A percentile compares a stretch with the other conserved stretches of the same genome.
Evolutionary conservation across 2,329 filamentous ascomycete species (phyloP).

Genomic region (Ceratocystis eucalypticola): DNA sequence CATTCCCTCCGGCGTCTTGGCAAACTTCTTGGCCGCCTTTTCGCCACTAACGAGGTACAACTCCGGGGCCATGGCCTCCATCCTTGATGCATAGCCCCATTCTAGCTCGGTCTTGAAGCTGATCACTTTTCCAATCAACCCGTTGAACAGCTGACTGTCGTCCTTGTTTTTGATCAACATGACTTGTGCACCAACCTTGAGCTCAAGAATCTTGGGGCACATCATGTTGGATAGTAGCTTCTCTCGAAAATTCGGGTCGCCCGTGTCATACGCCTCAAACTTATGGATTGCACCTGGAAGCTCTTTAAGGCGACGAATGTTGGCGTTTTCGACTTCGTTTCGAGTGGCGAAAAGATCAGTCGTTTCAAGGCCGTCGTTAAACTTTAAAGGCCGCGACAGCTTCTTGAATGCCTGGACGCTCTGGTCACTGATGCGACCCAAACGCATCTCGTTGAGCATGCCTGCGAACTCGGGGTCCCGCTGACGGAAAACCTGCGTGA

Average conservation of each 20-base stretch:
- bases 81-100: constrained; percentile 26
- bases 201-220: constrained; percentile 64
- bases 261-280: constrained; percentile 64
- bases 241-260: constrained; percentile 58
- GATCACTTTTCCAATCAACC: constrained; percentile 75
- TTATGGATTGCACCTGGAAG: constrained; percentile 54
- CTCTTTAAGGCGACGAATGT: constrained; percentile 56
- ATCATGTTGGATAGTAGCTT: constrained; percentile 81
- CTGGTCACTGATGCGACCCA: constrained; percentile 63
- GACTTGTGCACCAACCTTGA: constrained; percentile 89
- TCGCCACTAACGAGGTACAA: constrained; percentile 31
- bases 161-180: constrained; percentile 99
- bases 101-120: constrained; percentile 51
- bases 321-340: constrained; percentile 77
- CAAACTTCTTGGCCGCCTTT: constrained; percentile 44
- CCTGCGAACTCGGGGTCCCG: constrained; percentile 75
- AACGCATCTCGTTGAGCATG: constrained; percentile 96
- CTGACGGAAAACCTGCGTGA: constrained; percentile 94
- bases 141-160: constrained; percentile 72
- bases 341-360: constrained; percentile 92
- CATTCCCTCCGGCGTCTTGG: constrained; percentile 34
- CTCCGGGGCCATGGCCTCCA: constrained; percentile 29
- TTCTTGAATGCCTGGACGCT: constrained; percentile 66
- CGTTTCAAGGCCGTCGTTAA: constrained; percentile 53
- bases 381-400: constrained; percentile 56